Percentiles rank a stretch among this genome's conserved stretches.
phyloP scores from a whole-genome alignment of 768 basidiomycete species.

The Mycena rosella region DNA sequence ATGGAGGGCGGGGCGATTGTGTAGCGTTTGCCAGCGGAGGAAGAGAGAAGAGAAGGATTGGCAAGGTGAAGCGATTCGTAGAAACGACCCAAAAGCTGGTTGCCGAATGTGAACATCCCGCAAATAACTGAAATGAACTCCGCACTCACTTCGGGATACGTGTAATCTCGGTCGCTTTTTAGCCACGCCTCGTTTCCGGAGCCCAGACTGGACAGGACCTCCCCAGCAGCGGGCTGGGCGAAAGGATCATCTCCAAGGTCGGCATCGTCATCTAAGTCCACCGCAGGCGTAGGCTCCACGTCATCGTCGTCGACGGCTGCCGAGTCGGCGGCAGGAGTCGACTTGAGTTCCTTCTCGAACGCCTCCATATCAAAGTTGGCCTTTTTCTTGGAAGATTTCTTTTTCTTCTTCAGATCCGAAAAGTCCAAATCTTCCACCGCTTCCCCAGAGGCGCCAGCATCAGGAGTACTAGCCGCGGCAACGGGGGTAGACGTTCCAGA shows the following conservation, averaged over 20 bases:
- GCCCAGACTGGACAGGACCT: constrained; percentile 72
- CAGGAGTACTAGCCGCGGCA: constrained; percentile 46
- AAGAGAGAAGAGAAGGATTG: constrained; percentile 89
- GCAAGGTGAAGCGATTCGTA: constrained; percentile 92
- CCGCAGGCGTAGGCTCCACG: constrained; percentile 69
- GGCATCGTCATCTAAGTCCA: constrained; percentile 79
- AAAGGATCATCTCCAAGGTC: constrained; percentile 94
- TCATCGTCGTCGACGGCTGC: constrained; percentile 67
- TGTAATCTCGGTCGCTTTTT: constrained; percentile 93
- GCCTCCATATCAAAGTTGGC: constrained; percentile 90
- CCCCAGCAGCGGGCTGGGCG: constrained; percentile 61
- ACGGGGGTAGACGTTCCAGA: constrained; percentile 76
- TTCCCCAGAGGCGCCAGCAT: constrained; percentile 57
- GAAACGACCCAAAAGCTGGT: constrained; percentile 93
- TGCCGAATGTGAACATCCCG: constrained; percentile 10
- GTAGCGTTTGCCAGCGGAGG: constrained; percentile 91
- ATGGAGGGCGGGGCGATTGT: constrained; percentile 97
- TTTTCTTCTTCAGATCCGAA: constrained; percentile 97
- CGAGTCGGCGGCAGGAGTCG: constrained; percentile 70
- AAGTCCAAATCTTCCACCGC: constrained; percentile 89
- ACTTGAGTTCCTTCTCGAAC: constrained; percentile 92
- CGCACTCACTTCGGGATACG: constrained; percentile 87
- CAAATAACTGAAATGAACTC: neutral
- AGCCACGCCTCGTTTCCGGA: constrained; percentile 91
- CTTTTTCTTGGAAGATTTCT: constrained; percentile 90